Base-by-base conservation (phyloP, 192 early-diverging fungal species). In the Funneliformis geosporum region DNA sequence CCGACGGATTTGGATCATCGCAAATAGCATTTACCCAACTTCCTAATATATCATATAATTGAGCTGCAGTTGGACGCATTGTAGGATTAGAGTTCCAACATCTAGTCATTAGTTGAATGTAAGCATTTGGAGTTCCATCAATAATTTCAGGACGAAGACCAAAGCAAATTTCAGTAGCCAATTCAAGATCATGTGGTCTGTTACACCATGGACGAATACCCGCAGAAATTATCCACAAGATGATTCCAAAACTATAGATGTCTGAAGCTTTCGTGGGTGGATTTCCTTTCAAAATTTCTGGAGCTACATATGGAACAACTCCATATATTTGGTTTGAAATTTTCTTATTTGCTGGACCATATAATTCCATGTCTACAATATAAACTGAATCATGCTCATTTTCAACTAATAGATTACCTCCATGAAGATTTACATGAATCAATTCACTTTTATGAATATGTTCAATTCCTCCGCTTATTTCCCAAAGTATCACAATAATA, bases 181-280 rank as follows among this genome's bases (percentile, higher is more conserved):
- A 68, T 4, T 61, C 16, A 5, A 80, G 65, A 40, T 82, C 84
- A 43, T 79, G 66, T 12, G 81, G 44, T 38, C 79, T 78, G 5
- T 80, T 65, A 40, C n/a, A 71, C 62, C 81, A 83, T 2, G 85
- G 85, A 38, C 79, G 79, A 5, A 77, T 73, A 16, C 85, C 81
- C 2, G 80, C 78, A 2, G 85, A 80, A 6, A 86, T 78, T 59
- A 81, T 78, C 83, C 83, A 86, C 79, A 86, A 81, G 18, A 86
- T 81, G 18, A 86, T 79, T 1, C 85, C 83, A 0, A 86, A 78
- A 83, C 80, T 80, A 78, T 84, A 86, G 21, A 86, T 80, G 40
- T 86, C 84, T 23, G 59, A 39, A 12, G 59, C 73, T 60, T 60
- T 46, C 2, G 59, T 62, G 9, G 2, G n/a, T 21, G 9, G 4